Evolutionary conservation across 768 basidiomycete species (phyloP).

Genomic region (Naganishia randhawae): DNA sequence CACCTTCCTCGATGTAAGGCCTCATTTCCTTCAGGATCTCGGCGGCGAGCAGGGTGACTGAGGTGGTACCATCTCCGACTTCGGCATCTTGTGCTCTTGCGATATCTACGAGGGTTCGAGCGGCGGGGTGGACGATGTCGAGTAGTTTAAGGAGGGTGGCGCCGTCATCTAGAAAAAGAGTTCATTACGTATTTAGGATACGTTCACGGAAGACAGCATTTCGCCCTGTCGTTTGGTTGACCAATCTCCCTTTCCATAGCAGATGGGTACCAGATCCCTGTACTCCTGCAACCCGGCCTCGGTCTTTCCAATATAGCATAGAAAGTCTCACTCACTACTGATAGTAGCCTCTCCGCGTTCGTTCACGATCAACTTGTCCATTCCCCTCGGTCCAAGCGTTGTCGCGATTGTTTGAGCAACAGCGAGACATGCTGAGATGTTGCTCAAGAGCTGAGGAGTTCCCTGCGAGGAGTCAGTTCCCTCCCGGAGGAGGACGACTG

Average conservation of each 20-base stretch:
- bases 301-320: too few relatives aligned
- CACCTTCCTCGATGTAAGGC: slow-evolving; percentile 89
- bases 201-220: not conserved
- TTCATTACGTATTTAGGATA: not conserved
- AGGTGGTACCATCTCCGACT: slow-evolving; percentile 98
- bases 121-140: slow-evolving; percentile 97
- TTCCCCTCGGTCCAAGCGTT: slow-evolving; percentile 95
- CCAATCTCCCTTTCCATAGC: too few relatives aligned
- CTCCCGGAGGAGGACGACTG: slow-evolving; percentile 90
- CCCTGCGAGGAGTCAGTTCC: slow-evolving; percentile 96
- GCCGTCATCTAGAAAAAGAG: slow-evolving; percentile 65
- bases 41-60: slow-evolving; percentile 88
- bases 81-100: slow-evolving; percentile 98
- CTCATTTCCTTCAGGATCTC: slow-evolving; percentile 91
- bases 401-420: slow-evolving; percentile 85
- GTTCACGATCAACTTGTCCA: slow-evolving; percentile 97
- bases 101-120: slow-evolving; percentile 95
- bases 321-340: slow-evolving; percentile 60
- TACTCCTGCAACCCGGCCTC: too few relatives aligned
- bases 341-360: slow-evolving; percentile 95
- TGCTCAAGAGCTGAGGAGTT: slow-evolving; percentile 83
- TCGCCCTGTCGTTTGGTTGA: not conserved
- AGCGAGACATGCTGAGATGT: slow-evolving; percentile 93
- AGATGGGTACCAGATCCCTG: too few relatives aligned
- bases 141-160: slow-evolving; percentile 96